Evolutionary conservation across 202 grass and related monocot genomes (phyloP).

Genomic region (Elaeis oleifera): DNA sequence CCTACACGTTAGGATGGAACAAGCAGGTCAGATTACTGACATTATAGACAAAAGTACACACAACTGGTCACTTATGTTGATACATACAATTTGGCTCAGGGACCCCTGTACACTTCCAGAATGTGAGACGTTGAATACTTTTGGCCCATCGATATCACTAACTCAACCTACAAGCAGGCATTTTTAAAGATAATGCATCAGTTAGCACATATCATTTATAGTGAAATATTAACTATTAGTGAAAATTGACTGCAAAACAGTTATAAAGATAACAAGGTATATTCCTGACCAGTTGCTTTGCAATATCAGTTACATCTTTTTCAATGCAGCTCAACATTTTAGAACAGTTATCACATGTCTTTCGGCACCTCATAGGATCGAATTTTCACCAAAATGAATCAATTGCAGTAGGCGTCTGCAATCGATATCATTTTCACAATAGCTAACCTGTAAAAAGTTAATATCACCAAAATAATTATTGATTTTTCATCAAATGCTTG

Average conservation of each 20-base stretch:
- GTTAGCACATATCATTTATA: too few species aligned
- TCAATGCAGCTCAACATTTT: slow-evolving; percentile 59
- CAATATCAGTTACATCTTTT: slow-evolving; percentile 70
- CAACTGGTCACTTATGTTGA: slow-evolving; percentile 2
- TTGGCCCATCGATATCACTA: slow-evolving; percentile 35
- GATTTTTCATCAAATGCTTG: slow-evolving; percentile 16
- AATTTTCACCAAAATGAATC: slow-evolving; percentile 91
- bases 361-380: slow-evolving; percentile 46
- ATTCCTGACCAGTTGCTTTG: slow-evolving; percentile 61
- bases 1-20: slow-evolving; percentile 25
- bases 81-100: slow-evolving; percentile 68
- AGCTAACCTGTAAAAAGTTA: slow-evolving; percentile 52
- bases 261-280: slow-evolving; percentile 4
- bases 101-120: slow-evolving; percentile 92
- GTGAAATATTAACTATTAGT: too few species aligned
- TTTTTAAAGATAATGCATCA: slow-evolving; percentile 15
- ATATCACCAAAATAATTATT: slow-evolving; percentile 10
- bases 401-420: slow-evolving; percentile 86
- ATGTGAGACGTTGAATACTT: slow-evolving; percentile 55
- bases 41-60: too few species aligned
- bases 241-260: too few species aligned
- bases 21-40: too few species aligned
- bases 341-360: slow-evolving; percentile 88
- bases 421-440: slow-evolving; percentile 87
- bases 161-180: slow-evolving; percentile 52